Evolutionary conservation across 305 asterid species (phyloP), one percentile per base, ranked within the genome.

Genomic region (Andrographis paniculata): DNA sequence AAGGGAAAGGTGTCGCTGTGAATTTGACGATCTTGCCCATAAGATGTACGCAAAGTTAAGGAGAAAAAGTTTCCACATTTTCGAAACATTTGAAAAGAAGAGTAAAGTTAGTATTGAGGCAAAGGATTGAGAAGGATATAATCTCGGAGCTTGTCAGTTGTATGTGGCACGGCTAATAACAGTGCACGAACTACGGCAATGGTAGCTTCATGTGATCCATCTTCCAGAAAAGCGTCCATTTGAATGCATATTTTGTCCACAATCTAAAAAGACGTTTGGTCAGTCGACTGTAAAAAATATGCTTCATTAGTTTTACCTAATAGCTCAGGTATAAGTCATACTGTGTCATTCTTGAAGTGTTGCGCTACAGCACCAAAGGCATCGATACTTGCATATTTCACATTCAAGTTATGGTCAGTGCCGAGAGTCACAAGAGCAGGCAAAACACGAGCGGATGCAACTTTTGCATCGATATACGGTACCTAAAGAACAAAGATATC

Each of bases 151-250:
- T 72, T 68, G 55, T 72, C 84, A 17, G 93, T 79, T 27, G 94
- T 87, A 65, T 81, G 97, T 14, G 99, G 97, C 48, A 92, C 79
- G 56, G 97, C 94, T 61, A 81, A 75, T 69, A 73, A 82, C 69
- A 92, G 65, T 58, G 99, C 87, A 55, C 97, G 95, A 61, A 87
- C 66, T 61, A 87, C 97, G 48, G 95, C 87, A 70, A 87, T 56
- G 50, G 80, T 84, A 55, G 95, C 99, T 87, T 84, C 99, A 64
- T 81, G 94, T 19, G 97, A 92, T 66, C 97, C 99, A 71, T 92
- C 99, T 59, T 92, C 99, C 58, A 92, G 89, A 78, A 92, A 87
- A 69, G 99, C 80, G 71, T 87, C 99, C 99, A 92, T 92, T 76
- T 92, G 97, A 62, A 92, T 70, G 50, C 95, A 87, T 62, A 92